Evolutionary conservation across 345 rosid species (phyloP), one percentile per base, ranked within the genome.

Genomic region (Excoecaria agallocha): DNA sequence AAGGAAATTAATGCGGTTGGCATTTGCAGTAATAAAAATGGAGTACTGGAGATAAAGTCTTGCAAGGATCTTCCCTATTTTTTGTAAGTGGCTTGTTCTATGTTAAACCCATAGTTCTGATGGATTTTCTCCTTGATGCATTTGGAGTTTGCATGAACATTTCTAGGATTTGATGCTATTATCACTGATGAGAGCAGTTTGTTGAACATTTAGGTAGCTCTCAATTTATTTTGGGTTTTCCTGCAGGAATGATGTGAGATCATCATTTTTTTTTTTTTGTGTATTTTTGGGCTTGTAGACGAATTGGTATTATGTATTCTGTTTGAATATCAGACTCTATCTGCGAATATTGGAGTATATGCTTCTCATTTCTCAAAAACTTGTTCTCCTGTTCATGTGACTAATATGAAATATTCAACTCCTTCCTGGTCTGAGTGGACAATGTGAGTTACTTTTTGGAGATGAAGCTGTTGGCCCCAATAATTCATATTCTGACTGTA

Each of bases 61-160:
- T 89, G 91, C 94, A 79, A 82, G 75, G 91, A 91, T 76, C 97
- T 95, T 78, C 99, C 97, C 15, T 93, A 87, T 77, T 93, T 95
- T 80, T 88, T 95, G 99, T 95, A 79, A 91, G 95, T 66, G 60
- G 22, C 73, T 77, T 67, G 10, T 62, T 43, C 1, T 59, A 39
- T 38, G 25, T 68, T 70, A 41, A 43, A 48, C 61, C 37, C 35
- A 2, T 46, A 73, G 12, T 37, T 54, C 13, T 60, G 38, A 3
- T 58, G 0, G 11, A n/a, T 38, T 12, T 35, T 25, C 45, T 45
- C n/a, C 54, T 15, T 45, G 51, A 10, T 10, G 51, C 35, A 43
- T 55, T 22, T 20, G 17, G 24, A 8, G 9, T n/a, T 54, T 49
- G 45, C 35, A 30, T 25, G 6, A 12, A 50, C 20, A 30, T 13